Conservation (phyloP, 78 protist genomes). For the Chrysochromulina tobinii region DNA sequence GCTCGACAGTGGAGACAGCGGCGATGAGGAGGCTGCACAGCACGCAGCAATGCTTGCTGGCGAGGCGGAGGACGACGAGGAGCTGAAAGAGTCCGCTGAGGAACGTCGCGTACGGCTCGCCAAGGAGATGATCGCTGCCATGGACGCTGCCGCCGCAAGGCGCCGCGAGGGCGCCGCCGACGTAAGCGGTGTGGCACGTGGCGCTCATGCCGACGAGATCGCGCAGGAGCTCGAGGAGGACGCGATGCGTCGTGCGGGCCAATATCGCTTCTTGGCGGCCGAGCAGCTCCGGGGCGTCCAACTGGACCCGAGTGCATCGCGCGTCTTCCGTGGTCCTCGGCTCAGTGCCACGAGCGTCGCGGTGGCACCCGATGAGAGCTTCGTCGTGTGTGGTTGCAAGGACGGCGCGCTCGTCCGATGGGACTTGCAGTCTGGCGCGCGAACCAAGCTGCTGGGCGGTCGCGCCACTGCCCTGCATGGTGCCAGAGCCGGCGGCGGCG, state of each 20-base stretch:
- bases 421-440: conserved; percentile 24
- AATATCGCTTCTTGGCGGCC: background rate
- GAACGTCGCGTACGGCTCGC: background rate
- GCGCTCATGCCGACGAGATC: background rate
- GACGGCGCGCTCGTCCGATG: conserved; percentile 55
- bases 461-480: too few relatives aligned
- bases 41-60: background rate
- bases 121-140: background rate
- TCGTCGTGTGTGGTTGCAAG: conserved; percentile 41
- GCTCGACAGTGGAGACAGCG: background rate
- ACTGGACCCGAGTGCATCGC: background rate
- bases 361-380: background rate
- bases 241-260: background rate
- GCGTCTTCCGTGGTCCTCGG: background rate
- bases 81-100: background rate
- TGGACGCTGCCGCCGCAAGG: background rate
- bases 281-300: background rate
- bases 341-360: background rate
- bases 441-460: too few relatives aligned
- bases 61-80: background rate
- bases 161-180: background rate
- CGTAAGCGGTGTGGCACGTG: background rate
- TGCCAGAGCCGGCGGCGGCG: too few relatives aligned
- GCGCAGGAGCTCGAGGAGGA: background rate
- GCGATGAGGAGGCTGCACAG: background rate